A percentile compares a stretch with the other conserved stretches of the same genome.
These are phyloP conservation scores for Venturia nashicola DNA, from an alignment of 2,329 filamentous ascomycete genomes.

Conservation along the genomic window DNA sequence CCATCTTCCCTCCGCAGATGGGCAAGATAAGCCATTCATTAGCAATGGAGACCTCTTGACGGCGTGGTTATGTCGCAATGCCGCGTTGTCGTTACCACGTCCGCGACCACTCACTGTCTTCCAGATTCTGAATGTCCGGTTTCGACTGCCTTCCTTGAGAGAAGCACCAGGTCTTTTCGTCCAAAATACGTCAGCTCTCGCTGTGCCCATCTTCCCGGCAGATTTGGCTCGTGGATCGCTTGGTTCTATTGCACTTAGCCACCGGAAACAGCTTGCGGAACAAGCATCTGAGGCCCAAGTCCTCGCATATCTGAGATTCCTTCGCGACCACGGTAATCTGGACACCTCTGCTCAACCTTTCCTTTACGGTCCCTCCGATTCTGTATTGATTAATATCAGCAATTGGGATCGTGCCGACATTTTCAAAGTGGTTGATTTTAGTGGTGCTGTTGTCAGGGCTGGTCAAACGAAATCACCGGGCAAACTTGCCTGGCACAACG, in stretches of 20 bases:
- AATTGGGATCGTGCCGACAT: not conserved
- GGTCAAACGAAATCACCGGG: not conserved
- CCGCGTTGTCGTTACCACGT: not conserved
- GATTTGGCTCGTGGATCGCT: not conserved
- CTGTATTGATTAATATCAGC: not conserved
- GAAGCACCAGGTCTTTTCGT: not conserved
- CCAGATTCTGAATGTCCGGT: not conserved
- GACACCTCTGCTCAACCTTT: not conserved
- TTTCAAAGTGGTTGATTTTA: not conserved
- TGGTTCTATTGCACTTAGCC: not conserved
- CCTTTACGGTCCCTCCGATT: not conserved
- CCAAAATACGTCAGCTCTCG: not conserved
- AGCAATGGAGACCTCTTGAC: not conserved
- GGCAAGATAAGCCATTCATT: not conserved
- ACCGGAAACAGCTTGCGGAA: not conserved
- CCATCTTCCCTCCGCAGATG: not conserved
- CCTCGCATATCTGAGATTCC: not conserved
- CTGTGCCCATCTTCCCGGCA: not conserved
- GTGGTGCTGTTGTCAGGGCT: not conserved
- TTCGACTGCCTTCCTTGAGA: not conserved
- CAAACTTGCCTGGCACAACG: not conserved
- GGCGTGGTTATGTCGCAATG: not conserved
- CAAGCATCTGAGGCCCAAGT: not conserved
- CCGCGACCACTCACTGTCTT: not conserved
- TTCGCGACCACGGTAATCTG: not conserved